These are phyloP conservation scores for Globisporangium megalacanthum DNA, from an alignment of 352 stramenopile species.

Conservation along the genomic window DNA sequence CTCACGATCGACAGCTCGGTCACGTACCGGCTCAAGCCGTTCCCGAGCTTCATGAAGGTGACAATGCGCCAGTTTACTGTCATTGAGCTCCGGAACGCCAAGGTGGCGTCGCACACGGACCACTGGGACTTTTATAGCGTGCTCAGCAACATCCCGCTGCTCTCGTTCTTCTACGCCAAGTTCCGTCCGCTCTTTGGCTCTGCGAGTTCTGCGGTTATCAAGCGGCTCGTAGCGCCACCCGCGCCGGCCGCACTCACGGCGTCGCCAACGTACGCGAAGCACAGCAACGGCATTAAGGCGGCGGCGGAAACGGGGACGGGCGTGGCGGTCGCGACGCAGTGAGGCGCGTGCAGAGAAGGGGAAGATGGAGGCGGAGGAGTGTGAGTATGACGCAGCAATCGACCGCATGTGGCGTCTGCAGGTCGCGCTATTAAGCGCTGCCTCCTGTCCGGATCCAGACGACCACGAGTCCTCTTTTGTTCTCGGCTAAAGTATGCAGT, in stretches of 20 bases:
- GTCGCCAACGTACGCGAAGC: conserved; percentile 14
- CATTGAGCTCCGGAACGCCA: conserved; percentile 77
- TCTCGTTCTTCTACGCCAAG: conserved; percentile 77
- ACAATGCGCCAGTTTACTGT: conserved; percentile 76
- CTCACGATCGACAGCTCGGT: conserved; percentile 80
- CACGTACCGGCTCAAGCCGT: conserved; percentile 67
- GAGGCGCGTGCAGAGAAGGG: not conserved
- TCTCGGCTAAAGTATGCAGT: not conserved
- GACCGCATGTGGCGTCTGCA: too few species aligned
- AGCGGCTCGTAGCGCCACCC: conserved; percentile 38
- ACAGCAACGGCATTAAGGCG: conserved; percentile 3
- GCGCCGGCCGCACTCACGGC: conserved; percentile 12
- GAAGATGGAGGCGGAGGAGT: conserved; percentile 1
- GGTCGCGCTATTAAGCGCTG: too few species aligned
- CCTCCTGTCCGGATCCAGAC: not conserved
- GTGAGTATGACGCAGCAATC: conserved; percentile 12
- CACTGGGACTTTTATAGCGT: conserved; percentile 84
- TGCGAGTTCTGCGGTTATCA: conserved; percentile 66
- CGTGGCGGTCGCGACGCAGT: conserved; percentile 28
- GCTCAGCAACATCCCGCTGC: conserved; percentile 67
- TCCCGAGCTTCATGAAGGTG: conserved; percentile 69
- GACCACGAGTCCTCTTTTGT: conserved; percentile 1
- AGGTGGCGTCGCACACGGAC: conserved; percentile 77
- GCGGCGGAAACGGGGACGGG: not conserved
- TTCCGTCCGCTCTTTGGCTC: conserved; percentile 70